Evolutionary conservation across 306 rosid genomes (phyloP), one percentile per base, ranked within the genome.

Genomic region (Quillaja saponaria): DNA sequence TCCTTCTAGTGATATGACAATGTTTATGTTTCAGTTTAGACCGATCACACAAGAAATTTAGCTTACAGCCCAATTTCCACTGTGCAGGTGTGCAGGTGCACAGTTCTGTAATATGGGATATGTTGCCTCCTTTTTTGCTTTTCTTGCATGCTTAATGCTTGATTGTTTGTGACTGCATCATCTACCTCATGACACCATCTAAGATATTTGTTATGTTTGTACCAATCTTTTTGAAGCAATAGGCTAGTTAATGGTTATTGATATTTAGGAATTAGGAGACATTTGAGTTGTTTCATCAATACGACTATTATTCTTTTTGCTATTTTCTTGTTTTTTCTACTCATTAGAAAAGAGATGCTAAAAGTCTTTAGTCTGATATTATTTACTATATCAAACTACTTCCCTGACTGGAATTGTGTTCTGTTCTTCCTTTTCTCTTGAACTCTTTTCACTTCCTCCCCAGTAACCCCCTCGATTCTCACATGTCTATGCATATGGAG

Each of bases 21-120:
- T 42, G 28, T 39, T 67, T 74, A 49, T 4, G 10, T 78, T 74
- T 58, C 59, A 45, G 20, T 34, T 41, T 19, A 47, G 71, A 61
- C 64, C 67, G 46, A 68, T 56, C 69, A 47, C 74, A 64, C 50
- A 67, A 76, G 57, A 61, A 79, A 74, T 75, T 54, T 69, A 71
- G 85, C 91, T 87, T 77, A 80, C 86, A 55, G 75, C 81, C 85
- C 87, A 84, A 82, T 78, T 84, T 82, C 87, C 81, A 74, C 85
- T 87, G 87, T 87, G 95, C 91, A 87, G 95, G 91, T 78, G 90
- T 87, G 82, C 95, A 87, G 95, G 87, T 87, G 80, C 81, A 84
- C 88, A 78, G 79, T 80, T 74, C 74, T 75, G 69, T 70, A 80
- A 80, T 72, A 56, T 82, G 87, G 82, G 82, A 71, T 79, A 49